phyloP scores from a whole-genome alignment of 768 basidiomycete species.

The Naganishia randhawae region DNA sequence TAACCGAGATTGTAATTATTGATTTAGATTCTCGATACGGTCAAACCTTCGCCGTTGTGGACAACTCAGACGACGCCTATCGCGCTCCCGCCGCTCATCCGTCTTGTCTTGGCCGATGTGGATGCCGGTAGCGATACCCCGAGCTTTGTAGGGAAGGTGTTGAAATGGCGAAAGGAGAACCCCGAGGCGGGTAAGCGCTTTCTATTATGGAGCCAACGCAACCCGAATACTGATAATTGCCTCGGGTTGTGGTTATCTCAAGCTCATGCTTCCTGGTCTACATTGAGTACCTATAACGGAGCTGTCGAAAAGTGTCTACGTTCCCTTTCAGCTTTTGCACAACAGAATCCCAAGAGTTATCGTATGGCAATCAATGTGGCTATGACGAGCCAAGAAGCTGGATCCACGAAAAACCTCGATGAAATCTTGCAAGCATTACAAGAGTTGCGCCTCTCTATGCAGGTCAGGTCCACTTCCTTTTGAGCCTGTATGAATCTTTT shows the following conservation, averaged over 20 bases:
- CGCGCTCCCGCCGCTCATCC: conserved; percentile 73
- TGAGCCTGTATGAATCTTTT: neutral
- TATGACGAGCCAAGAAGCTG: neutral
- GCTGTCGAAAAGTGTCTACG: conserved; percentile 31
- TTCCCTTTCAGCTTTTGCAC: conserved; percentile 31
- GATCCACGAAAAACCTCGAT: no score
- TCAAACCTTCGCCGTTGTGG: conserved; percentile 57
- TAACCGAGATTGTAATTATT: neutral
- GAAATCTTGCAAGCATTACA: neutral
- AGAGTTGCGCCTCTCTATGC: neutral
- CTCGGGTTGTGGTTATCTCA: neutral
- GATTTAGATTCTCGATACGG: conserved; percentile 4
- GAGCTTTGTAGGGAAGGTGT: conserved; percentile 82
- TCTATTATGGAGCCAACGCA: neutral
- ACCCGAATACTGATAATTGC: neutral
- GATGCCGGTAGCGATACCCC: conserved; percentile 96
- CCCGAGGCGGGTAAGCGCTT: conserved; percentile 52
- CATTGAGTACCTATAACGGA: conserved; percentile 34
- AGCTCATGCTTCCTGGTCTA: conserved; percentile 29
- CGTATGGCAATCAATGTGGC: neutral
- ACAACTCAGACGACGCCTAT: conserved; percentile 67
- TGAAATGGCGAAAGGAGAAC: conserved; percentile 77
- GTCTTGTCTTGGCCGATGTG: conserved; percentile 89
- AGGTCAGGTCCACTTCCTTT: neutral
- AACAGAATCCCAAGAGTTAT: conserved; percentile 30